Evolutionary conservation across 139 green algal species (phyloP), one percentile per base, ranked within the genome.

Genomic region (Prasinococcaceae sp.): DNA sequence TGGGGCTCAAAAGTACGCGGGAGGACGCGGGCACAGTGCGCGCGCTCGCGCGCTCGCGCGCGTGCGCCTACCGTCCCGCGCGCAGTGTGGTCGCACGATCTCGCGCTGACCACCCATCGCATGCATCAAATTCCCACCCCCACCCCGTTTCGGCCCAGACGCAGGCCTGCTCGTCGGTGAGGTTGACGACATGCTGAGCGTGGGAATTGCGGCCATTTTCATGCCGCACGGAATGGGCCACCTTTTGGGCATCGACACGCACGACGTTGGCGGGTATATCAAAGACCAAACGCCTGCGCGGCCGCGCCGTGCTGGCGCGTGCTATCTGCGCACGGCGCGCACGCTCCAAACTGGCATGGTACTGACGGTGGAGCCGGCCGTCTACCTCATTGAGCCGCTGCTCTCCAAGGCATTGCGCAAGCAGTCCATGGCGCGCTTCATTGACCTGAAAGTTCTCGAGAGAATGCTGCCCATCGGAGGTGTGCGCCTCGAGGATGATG

Each of bases 211-310:
- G 0, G 82, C 75, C 0, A 47, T 92, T 1, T 94, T 94, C 79
- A 94, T 94, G 85, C 85, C 85, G 2, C 85, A 94, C 36, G 85
- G 84, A 75, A 61, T 94, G 35, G 85, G 85, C 3, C 85, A 94
- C 60, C 64, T 94, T 23, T 61, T 94, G 30, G 86, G 86, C 27
- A 55, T 94, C 1, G 77, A 94, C 57, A 93, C 81, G 0, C 86
- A 95, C 43, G 86, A 95, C 41, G 86, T 94, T 41, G 86, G 86
- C 12, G 86, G 86, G 3, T 94, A 92, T 54, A 36, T 19, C 12
- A 49, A 63, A 22, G n/a, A n/a, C n/a, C n/a, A n/a, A 12, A 38
- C 3, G 60, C 49, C 28, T 12, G 2, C 0, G 63, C 68, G n/a
- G n/a, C n/a, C n/a, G n/a, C n/a, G n/a, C n/a, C n/a, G n/a, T n/a